Evolutionary conservation across 768 basidiomycete species (phyloP).

Genomic region (Tricholoma saponaceum): DNA sequence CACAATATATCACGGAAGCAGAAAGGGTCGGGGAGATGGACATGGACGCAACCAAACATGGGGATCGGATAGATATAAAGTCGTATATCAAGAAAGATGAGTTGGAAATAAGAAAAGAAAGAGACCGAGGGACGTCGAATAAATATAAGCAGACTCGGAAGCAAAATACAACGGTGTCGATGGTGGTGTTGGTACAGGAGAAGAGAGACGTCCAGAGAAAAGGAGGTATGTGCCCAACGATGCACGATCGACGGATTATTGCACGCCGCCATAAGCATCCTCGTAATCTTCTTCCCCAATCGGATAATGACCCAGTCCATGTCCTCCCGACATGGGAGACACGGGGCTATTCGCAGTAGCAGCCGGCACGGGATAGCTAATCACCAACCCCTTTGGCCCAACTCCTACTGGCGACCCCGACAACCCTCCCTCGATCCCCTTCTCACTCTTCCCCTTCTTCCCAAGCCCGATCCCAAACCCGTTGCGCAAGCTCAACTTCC

Average conservation of each 20-base stretch:
- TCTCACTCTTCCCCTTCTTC: slow-evolving; percentile 4
- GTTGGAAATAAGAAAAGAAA: no score
- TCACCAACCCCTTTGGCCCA: slow-evolving; percentile 4
- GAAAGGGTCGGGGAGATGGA: no score
- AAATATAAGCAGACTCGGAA: no score
- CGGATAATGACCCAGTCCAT: slow-evolving; percentile 25
- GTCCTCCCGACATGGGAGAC: slow-evolving; percentile 3
- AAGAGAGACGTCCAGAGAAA: no score
- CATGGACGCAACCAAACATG: no score
- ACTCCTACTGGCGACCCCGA: not conserved
- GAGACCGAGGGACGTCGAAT: no score
- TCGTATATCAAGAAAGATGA: no score
- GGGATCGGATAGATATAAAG: no score
- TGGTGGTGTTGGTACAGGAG: not conserved
- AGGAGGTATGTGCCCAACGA: no score
- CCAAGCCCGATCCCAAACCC: slow-evolving; percentile 3
- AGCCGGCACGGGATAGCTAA: slow-evolving; percentile 23
- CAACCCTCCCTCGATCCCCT: slow-evolving; percentile 6
- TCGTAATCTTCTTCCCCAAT: slow-evolving; percentile 26
- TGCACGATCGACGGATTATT: not conserved
- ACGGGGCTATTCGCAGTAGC: slow-evolving; percentile 2
- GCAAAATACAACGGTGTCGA: no score
- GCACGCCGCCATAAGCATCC: slow-evolving; percentile 8
- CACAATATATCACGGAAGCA: no score
- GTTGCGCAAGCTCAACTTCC: slow-evolving; percentile 10